Evolutionary conservation across 805 yeast species (phyloP), one percentile per base, ranked within the genome.

Genomic region (Brettanomyces custersianus): DNA sequence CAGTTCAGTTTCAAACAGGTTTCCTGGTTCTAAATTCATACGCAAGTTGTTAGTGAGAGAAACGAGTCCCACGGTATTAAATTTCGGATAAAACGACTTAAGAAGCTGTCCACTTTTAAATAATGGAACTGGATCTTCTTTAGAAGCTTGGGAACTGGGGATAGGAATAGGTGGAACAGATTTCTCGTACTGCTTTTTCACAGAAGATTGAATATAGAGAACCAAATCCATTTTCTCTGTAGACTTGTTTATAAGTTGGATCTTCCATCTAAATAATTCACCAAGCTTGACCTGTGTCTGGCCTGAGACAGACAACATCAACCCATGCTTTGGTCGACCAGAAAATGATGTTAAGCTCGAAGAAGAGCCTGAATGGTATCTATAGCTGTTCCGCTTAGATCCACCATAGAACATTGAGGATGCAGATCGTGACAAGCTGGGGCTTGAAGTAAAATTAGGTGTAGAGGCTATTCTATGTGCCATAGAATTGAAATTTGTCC

Each of bases 201-300:
- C 47, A 7, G 60, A 52, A 9, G 62, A 52, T 35, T 66, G 69
- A 30, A 66, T 58, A 36, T 60, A 63, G 36, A 82, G 57, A 4
- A 82, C 64, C 31, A 81, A 52, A 36, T 72, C 70, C 41, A 80
- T 56, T 18, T 65, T 65, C 5, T 49, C 58, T n/a, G 56, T 44
- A 1, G 82, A 69, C 40, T 66, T 67, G 59, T 83, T 83, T 35
- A 80, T 68, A 1, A 80, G 75, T 45, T 76, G 81, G 11, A 83
- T 63, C 33, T 67, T 67, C 82, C 88, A 77, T 36, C 63, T 68
- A 50, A 72, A 73, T 3, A 65, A 62, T 28, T 72, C 68, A 3
- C 92, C 90, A 8, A 79, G 55, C 44, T 65, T 62, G 4, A 80
- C 75, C 28, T 67, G 63, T 5, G 80, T 70, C 9, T 73, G 71